phyloP scores from a whole-genome alignment of 192 early-diverging fungal genomes.

The Haplosporangium gracile region DNA sequence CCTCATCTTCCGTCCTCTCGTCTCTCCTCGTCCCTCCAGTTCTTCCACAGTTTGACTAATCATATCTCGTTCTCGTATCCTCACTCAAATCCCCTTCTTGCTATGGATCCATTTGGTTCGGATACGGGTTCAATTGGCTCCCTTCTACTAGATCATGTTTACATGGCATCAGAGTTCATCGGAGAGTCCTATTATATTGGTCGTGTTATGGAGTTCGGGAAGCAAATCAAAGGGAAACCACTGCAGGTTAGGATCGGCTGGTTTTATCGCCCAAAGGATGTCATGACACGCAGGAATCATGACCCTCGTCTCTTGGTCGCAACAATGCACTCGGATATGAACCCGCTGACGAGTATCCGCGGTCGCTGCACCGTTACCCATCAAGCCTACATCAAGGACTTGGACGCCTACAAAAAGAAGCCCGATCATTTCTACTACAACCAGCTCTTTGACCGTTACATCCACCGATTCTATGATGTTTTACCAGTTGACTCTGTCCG shows the following conservation, averaged over 20 bases:
- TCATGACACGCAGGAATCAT: slow-evolving; percentile 72
- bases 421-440: slow-evolving; percentile 89
- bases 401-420: slow-evolving; percentile 70
- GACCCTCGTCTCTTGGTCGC: slow-evolving; percentile 84
- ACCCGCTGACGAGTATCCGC: slow-evolving; percentile 82
- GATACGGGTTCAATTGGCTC: not conserved
- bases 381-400: slow-evolving; percentile 68
- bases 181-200: slow-evolving; percentile 86
- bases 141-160: slow-evolving; percentile 76
- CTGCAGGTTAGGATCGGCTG: slow-evolving; percentile 74
- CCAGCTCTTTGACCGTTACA: slow-evolving; percentile 93
- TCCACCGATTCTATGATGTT: slow-evolving; percentile 89
- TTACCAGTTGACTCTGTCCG: slow-evolving; percentile 82
- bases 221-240: slow-evolving; percentile 65
- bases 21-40: not conserved
- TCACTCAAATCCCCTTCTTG: not conserved
- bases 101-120: not conserved
- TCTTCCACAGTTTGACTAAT: not conserved
- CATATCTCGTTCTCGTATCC: not conserved
- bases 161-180: slow-evolving; percentile 76
- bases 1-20: not conserved
- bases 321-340: slow-evolving; percentile 91
- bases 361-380: slow-evolving; percentile 87
- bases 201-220: slow-evolving; percentile 83
- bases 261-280: slow-evolving; percentile 84